These are phyloP conservation scores for Durotheca rogersii DNA, from an alignment of 495 filamentous ascomycete species.

Conservation along the genomic window DNA sequence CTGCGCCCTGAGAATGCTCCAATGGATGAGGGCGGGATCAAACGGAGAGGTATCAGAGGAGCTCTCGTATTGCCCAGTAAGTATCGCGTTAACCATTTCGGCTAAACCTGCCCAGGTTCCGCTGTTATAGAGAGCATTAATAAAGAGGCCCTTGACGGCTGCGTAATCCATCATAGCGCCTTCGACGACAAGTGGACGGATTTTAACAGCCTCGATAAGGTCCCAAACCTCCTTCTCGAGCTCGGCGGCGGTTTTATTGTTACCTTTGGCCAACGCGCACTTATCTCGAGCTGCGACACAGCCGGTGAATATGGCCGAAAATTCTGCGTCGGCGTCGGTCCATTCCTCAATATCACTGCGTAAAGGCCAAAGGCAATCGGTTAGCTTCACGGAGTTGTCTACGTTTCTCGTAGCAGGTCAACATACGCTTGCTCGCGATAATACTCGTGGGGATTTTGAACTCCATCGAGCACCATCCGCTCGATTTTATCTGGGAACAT, in stretches of 20 bases:
- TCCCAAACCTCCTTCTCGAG: conserved; percentile 37
- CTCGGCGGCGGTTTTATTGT: conserved; percentile 36
- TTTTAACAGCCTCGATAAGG: conserved; percentile 34
- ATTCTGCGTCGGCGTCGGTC: conserved; percentile 35
- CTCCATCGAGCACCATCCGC: conserved; percentile 45
- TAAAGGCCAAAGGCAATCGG: no score
- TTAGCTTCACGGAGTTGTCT: no score
- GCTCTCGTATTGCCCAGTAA: conserved; percentile 18
- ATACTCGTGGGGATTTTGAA: conserved; percentile 44
- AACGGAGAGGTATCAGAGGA: no score
- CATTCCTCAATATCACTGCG: conserved; percentile 31
- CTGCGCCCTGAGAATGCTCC: neutral
- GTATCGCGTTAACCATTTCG: conserved; percentile 19
- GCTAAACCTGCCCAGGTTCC: conserved; percentile 30
- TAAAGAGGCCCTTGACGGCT: conserved; percentile 26
- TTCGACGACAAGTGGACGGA: conserved; percentile 26
- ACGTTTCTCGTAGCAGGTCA: no score
- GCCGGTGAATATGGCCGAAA: conserved; percentile 34
- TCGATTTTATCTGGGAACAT: conserved; percentile 52
- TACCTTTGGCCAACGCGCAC: conserved; percentile 32
- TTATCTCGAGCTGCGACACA: conserved; percentile 34
- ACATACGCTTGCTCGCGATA: conserved; percentile 32
- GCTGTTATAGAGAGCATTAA: conserved; percentile 27
- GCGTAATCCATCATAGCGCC: conserved; percentile 31
- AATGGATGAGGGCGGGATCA: neutral